These are phyloP conservation scores for Xylaria bambusicola DNA, from an alignment of 495 filamentous ascomycete species.

Conservation along the genomic window DNA sequence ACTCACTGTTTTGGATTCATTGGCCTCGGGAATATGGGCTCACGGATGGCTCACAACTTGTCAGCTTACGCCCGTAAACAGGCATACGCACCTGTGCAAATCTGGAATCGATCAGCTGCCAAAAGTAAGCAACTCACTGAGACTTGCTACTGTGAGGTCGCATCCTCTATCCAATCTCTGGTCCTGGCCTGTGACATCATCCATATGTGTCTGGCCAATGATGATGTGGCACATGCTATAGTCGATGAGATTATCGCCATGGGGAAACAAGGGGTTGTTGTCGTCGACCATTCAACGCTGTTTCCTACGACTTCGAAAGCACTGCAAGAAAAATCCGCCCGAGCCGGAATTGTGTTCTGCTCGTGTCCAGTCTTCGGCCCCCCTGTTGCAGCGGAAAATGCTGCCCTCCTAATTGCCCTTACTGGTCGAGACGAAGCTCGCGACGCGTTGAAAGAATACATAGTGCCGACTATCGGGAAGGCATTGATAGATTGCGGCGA, in stretches of 20 bases:
- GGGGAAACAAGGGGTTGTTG: neutral
- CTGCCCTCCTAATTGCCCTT: slow-evolving; percentile 2
- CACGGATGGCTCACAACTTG: slow-evolving; percentile 6
- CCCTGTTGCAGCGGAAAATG: neutral
- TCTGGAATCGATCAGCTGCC: slow-evolving; percentile 5
- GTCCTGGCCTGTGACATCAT: neutral
- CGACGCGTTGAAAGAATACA: slow-evolving; percentile 1
- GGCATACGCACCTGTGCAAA: neutral
- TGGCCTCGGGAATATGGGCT: neutral
- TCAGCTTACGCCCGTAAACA: neutral
- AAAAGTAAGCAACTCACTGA: slow-evolving; percentile 4
- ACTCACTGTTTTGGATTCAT: slow-evolving; percentile 2
- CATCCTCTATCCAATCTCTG: neutral
- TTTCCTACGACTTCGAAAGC: slow-evolving; percentile 4
- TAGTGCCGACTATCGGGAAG: slow-evolving; percentile 1
- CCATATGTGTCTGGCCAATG: slow-evolving; percentile 5
- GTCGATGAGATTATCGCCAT: slow-evolving; percentile 3
- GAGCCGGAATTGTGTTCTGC: neutral
- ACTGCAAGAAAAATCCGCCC: slow-evolving; percentile 2
- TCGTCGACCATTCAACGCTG: slow-evolving; percentile 3
- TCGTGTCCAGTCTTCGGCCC: slow-evolving; percentile 2
- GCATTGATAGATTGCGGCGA: slow-evolving; percentile 8
- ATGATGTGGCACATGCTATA: neutral
- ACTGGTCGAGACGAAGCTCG: slow-evolving; percentile 3
- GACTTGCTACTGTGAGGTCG: neutral